Evolutionary conservation across 306 rosid genomes (phyloP).

Genomic region (Pterocarpus santalinus): DNA sequence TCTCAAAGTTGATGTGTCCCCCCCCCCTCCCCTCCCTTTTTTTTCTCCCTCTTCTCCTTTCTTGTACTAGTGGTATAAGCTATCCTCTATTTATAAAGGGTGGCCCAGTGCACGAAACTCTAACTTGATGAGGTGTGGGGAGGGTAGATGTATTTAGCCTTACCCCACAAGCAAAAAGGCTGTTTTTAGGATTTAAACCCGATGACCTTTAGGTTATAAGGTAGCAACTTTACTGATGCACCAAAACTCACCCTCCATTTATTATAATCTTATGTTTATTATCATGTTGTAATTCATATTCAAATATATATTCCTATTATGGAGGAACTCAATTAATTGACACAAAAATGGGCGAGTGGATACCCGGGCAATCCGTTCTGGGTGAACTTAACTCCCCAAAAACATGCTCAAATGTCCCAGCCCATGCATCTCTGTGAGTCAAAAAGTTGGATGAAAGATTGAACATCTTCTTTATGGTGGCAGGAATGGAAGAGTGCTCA

Average conservation of each 20-base stretch:
- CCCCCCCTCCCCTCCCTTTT: neutral
- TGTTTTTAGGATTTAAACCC: no score
- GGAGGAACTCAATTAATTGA: slow-evolving; percentile 15
- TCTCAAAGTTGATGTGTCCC: slow-evolving; percentile 4
- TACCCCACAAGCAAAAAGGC: no score
- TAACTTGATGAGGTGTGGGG: no score
- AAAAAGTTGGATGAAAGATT: slow-evolving; percentile 88
- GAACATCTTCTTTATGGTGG: slow-evolving; percentile 97
- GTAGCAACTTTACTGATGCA: no score
- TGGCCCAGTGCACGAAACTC: no score
- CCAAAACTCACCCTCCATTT: neutral
- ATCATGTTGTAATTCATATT: neutral
- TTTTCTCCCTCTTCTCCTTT: neutral
- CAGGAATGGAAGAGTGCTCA: slow-evolving; percentile 98
- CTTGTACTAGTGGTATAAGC: neutral
- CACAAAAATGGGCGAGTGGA: neutral
- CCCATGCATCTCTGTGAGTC: slow-evolving; percentile 99
- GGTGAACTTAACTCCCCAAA: slow-evolving; percentile 79
- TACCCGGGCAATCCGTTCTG: slow-evolving; percentile 97
- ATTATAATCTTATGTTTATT: neutral
- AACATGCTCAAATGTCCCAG: slow-evolving; percentile 90
- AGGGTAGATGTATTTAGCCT: no score
- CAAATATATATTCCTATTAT: slow-evolving; percentile 1
- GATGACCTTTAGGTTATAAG: no score
- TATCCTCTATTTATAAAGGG: neutral